Base-by-base conservation (phyloP, 345 rosid species). In the Syzygium aqueum region DNA sequence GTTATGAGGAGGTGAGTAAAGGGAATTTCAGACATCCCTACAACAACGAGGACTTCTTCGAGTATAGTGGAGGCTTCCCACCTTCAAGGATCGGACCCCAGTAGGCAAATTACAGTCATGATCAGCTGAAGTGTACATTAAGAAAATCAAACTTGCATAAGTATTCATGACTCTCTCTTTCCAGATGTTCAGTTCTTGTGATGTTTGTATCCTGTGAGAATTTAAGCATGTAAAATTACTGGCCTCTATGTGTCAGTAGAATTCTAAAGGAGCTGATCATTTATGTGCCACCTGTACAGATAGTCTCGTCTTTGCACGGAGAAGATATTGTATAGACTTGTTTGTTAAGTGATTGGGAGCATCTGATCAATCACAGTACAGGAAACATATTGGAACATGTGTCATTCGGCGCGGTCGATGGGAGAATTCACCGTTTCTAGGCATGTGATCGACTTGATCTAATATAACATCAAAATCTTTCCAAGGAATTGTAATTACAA, bases 41-140 rank as follows among this genome's bases (percentile, higher is more conserved):
- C 84, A 85, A 83, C 40, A 88, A 89, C 21, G 91, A 91, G 43
- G 89, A 91, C 12, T 92, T 57, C 87, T 53, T 91, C 54, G 86
- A 89, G 40, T 90, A 92, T 54, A 93, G 94, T 85, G 94, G 90
- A 37, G 91, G 80, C 77, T 91, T 88, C 85, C 90, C 90, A n/a
- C 87, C 87, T 77, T 87, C 93, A 78, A 93, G 88, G 87, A 51
- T 90, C 6, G 95, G 93, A 53, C 95, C 95, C 2, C 91, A 92
- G 16, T 94, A 90, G 92, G 80, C 49, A 33, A 33, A 33, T 73
- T 4, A 33, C 80, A 19, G 80, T 73, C 49, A 73, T 4, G 80
- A 33, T 33, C 49, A 33, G 49, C 49, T 73, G 33, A 14, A 17
- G 46, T 73, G 80, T 1, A 33, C 80, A 33, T 73, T 19, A 33